Base-by-base conservation (phyloP, 805 yeast species). In the Sugiyamaella qingdaonensis region DNA sequence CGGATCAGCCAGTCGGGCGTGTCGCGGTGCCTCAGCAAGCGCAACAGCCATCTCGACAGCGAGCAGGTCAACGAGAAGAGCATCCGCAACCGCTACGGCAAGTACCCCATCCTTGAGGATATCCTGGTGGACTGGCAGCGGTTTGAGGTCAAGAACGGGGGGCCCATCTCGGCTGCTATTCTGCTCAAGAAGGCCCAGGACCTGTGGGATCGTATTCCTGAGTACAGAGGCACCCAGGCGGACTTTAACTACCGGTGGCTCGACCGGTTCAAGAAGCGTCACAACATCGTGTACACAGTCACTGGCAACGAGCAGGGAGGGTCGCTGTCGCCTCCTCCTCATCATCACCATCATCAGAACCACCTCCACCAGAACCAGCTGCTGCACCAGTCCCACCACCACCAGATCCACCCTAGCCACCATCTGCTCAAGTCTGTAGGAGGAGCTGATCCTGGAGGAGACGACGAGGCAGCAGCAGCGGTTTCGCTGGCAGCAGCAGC, bases 201-300 rank as follows among this genome's bases (percentile, higher is more conserved):
- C 21, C 42, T 53, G 13, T 53, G 56, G 56, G 35, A 36, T 21
- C 42, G 53, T 4, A 53, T 53, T 9, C 56, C 56, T n/a, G 53
- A 53, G 31, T 53, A 53, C 27, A 45, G 53, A 7, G 51, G 41
- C 31, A 21, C 29, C 11, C 43, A 33, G 14, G 54, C 56, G 19
- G 56, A 53, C 27, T 50, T 53, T 42, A 47, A 46, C 29, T 49
- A 53, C 39, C 48, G 56, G 18, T 53, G 56, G 56, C 50, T 53
- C 11, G 56, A 53, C 36, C 46, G 56, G 29, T 53, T 53, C 45
- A 47, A 49, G 37, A 51, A 50, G 14, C 49, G 56, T 13, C 48
- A 49, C 36, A 44, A 49, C 33, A 41, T 47, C 18, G 46, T 35
- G 10, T 49, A 45, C 45, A 33, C 39, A 19, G 37, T 14, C 18